Base-by-base conservation (phyloP, 805 yeast species). In the Yamadazyma takamatsuzukensis region DNA sequence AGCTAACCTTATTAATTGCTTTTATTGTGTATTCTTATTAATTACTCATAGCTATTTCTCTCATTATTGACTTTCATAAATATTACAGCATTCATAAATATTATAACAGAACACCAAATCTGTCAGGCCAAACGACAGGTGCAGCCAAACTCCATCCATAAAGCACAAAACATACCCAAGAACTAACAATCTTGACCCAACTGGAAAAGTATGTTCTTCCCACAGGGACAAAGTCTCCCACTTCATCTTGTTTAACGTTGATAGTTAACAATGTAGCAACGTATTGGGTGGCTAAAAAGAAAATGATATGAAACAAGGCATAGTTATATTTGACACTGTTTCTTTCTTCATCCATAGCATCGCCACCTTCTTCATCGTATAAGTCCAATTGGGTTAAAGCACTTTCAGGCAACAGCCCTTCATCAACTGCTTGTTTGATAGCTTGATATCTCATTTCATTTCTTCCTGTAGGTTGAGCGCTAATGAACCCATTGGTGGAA, bases 131-230 rank as follows among this genome's bases (percentile, higher is more conserved):
- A 10, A 86, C 47, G 6, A 85, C 83, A 0, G 98, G 98, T 0
- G 97, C 98, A 7, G 86, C 54, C 40, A 93, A 60, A 6, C 95
- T 84, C 98, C 97, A 93, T 1, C 80, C 79, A 50, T 90, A 93
- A 30, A 93, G 68, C 5, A 68, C 64, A 53, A 79, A 93, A 54
- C 98, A 94, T 27, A 84, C 75, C 95, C 97, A 88, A 1, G 97
- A 83, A 51, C 94, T 80, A 12, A 83, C 69, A 37, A 93, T 85
- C 60, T 93, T 93, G 30, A 90, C 87, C 96, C 96, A 88, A 4
- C 95, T 78, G 45, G 90, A 82, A 55, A 90, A 93, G 59, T 90
- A 89, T 0, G 98, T 90, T 51, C 98, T 71, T 0, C 99, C 99
- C 6, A 93, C 97, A 0, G 98, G 98, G 8, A 87, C 80, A 50